Base-by-base conservation (phyloP, 164 flowering plant species). In the Paratinospora sagittata region DNA sequence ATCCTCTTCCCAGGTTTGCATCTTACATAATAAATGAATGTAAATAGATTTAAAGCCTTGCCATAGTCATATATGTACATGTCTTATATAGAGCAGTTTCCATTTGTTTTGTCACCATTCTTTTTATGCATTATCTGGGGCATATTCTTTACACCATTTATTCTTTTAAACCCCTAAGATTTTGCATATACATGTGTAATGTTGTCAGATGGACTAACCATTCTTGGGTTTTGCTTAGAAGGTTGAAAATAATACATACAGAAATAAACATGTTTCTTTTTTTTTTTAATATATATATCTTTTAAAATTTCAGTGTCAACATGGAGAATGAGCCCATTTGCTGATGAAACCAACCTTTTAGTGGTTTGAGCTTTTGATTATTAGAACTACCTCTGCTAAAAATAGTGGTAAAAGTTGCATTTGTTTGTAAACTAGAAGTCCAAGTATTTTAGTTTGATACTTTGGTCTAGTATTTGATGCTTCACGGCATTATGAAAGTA, bases 61-160 rank as follows among this genome's bases (percentile, higher is more conserved):
- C 9, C 24, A 8, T 21, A 21, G 8, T 16, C 17, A n/a, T 19
- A n/a, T 17, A 23, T 19, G n/a, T 0, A 47, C 34, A 55, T 19
- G 61, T 55, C 61, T n/a, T 21, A 21, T n/a, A n/a, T 5, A 21
- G 24, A 55, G 24, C 24, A 21, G 61, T 21, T 55, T 55, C 24
- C 61, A 55, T n/a, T 55, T 55, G 47, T 43, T n/a, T 55, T 55
- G 9, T 55, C 21, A 55, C 21, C 8, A n/a, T 5, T 30, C 34
- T 30, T 3, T 55, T 55, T 55, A 55, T 19, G 24, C 61, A 55
- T 55, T 55, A 14, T 55, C 21, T 55, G 61, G 0, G 19, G 61
- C 61, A 55, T 55, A n/a, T 55, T 55, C 61, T 55, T 55, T 55
- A n/a, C 61, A 55, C 61, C n/a, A n/a, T 23, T 6, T n/a, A 55